Base-by-base conservation (phyloP, 2,329 filamentous ascomycete species). In the Trichoderma oligosporum region DNA sequence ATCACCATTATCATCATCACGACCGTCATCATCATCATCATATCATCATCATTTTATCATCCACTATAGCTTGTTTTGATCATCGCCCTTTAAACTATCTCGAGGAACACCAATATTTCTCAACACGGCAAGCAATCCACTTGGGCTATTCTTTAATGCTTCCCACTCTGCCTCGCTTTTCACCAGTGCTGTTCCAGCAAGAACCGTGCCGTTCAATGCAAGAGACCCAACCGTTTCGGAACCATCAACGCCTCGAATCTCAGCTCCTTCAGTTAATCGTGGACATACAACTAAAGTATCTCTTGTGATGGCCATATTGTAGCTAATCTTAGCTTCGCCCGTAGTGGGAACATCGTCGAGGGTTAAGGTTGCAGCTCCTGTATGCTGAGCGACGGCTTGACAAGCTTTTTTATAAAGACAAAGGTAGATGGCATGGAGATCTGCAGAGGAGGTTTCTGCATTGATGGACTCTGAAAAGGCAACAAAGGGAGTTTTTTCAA, bases 181-280 rank as follows among this genome's bases (percentile, higher is more conserved):
- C 14, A 86, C 83, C 54, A 87, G 70, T 24, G 83, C 80, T 8
- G 83, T 86, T 6, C 84, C 84, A 8, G 83, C 84, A 60, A 86
- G 67, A n/a, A 86, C 68, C 0, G 84, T 86, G 3, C 84, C 84
- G 54, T 87, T 86, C 31, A 86, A 69, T 16, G 79, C 71, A 29
- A 84, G 58, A 22, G 64, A 67, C 0, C 81, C 81, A 2, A 76
- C 63, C 2, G 74, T 66, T 7, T 68, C 61, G 1, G 71, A 64
- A 1, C 69, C 65, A 47, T 69, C 61, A 31, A 65, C 56, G 3
- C 57, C 62, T 4, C 69, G 60, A 2, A 73, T 63, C 16, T 65
- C 62, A 1, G 67, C 67, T 0, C 83, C 82, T 64, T 86, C 83
- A 0, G 77, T 73, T 1, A 75, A 62, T 2, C 84, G 73, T 1